Base-by-base conservation (phyloP, 768 basidiomycete genomes). In the Rhodosporidiobolus odoratus region DNA sequence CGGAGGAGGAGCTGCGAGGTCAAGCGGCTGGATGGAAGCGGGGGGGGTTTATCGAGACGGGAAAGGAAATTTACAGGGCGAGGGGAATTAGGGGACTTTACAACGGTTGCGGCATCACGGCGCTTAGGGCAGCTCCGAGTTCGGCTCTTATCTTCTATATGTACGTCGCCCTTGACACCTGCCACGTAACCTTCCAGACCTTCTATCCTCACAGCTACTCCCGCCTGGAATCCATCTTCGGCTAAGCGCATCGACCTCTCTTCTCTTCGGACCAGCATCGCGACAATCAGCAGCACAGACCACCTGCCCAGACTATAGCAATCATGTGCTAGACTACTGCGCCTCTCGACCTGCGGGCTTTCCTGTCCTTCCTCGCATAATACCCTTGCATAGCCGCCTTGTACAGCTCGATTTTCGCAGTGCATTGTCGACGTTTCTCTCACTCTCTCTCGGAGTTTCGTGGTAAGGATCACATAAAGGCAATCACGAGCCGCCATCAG, bases 121-220 rank as follows among this genome's bases (percentile, higher is more conserved):
- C 91, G 25, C 85, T 87, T 52, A 83, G 92, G 66, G 86, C 89
- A 12, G 86, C 93, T 63, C 92, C 92, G 15, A 92, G 90, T 78
- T 92, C 89, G 78, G 94, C 90, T 9, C 84, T 97, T 65, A 92
- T 98, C 64, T 98, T 97, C 78, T 81, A 91, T 74, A 90, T 97
- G 61, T 97, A 25, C 38, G 69, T 62, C 8, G 30, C 58, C 27
- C 30, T 17, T 25, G 4, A 2, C 17, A 10, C 23, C 19, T 32
- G 4, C 38, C 25, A 16, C 32, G 7, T 12, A 2, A 13, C 25
- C 54, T 6, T 7, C 9, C 62, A 67, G 57, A 60, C 43, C 27
- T 2, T 23, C 1, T n/a, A 17, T 25, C 23, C 9, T 7, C 7
- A 40, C 66, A 74, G 73, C 58, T 74, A 74, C 32, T 65, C 62